Conservation (phyloP, 768 basidiomycete species). For the Royoungia palumana region DNA sequence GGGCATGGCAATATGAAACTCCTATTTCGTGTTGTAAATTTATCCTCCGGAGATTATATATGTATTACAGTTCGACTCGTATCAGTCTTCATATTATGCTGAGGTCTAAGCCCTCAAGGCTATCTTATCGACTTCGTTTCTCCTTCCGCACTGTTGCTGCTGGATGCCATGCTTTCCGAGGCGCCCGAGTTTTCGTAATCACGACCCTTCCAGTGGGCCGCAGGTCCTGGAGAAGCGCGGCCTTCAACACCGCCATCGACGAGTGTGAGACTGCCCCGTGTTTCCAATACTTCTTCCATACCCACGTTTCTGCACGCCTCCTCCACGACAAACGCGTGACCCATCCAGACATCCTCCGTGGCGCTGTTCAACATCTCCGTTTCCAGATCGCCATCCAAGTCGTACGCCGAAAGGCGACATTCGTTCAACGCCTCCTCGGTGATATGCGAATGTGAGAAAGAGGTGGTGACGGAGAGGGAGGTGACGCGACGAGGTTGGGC, state of each 20-base stretch:
- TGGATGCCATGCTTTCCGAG: not conserved
- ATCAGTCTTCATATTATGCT: no score
- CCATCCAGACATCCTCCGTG: conserved; percentile 17
- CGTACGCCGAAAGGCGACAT: conserved; percentile 22
- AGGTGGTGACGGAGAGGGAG: conserved; percentile 19
- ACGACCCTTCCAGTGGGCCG: not conserved
- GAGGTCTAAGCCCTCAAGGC: not conserved
- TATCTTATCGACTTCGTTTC: not conserved
- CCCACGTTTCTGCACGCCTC: not conserved
- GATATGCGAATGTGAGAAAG: conserved; percentile 22
- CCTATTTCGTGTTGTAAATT: no score
- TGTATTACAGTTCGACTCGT: no score
- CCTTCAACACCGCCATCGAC: conserved; percentile 9
- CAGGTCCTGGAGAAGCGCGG: not conserved
- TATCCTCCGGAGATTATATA: no score
- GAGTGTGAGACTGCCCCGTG: not conserved
- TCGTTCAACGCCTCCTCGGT: conserved; percentile 23
- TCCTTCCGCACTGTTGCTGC: not conserved
- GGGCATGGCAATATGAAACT: no score
- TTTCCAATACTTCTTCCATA: not conserved
- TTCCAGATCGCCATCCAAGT: conserved; percentile 26
- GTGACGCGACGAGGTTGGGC: conserved; percentile 17
- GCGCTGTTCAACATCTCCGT: conserved; percentile 24
- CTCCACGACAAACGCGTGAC: conserved; percentile 13
- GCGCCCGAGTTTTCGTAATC: conserved; percentile 13